Base-by-base conservation (phyloP, 495 filamentous ascomycete genomes). In the Tuber aestivum region DNA sequence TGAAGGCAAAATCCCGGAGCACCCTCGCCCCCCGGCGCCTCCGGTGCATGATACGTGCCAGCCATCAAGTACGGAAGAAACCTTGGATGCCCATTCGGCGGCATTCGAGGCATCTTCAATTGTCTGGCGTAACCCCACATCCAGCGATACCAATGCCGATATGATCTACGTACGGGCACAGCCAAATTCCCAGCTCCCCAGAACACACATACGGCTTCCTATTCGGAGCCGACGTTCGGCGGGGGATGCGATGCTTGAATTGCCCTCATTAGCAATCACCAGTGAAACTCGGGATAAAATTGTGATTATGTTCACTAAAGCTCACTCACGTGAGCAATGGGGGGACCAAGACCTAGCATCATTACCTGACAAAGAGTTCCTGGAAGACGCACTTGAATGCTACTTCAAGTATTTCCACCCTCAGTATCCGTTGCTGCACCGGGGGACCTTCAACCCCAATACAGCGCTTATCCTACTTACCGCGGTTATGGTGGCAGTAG, bases 331-430 rank as follows among this genome's bases (percentile, higher is more conserved):
- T 61, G 50, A 61, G n/a, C n/a, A 61, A 32, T 61, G 27, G 27
- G 56, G 56, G 56, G 56, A 65, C 12, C 56, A 32, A 32, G 56
- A 35, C 27, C 14, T 20, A 65, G 56, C 56, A 18, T 35, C 56
- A 65, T 65, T 65, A 65, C 56, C 56, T 35, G 56, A 35, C 7
- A 65, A 18, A 35, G 56, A 65, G 35, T 65, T 65, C 56, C 56
- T 65, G 10, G 56, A 65, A 65, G 56, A 65, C 16, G 56, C 56
- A 65, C 56, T 65, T 65, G 56, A 65, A 65, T 65, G 56, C 32
- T 65, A 65, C 56, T 65, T 65, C 56, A 65, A 65, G 56, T 65
- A 65, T 65, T 65, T 65, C 12, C 56, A 65, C 27, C 56, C 56
- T 65, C 56, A 65, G 32, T 65, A 65, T 65, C 56, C 56, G 8